Evolutionary conservation across 768 basidiomycete genomes (phyloP), one percentile per base, ranked within the genome.

Genomic region (Scleroderma bovista): DNA sequence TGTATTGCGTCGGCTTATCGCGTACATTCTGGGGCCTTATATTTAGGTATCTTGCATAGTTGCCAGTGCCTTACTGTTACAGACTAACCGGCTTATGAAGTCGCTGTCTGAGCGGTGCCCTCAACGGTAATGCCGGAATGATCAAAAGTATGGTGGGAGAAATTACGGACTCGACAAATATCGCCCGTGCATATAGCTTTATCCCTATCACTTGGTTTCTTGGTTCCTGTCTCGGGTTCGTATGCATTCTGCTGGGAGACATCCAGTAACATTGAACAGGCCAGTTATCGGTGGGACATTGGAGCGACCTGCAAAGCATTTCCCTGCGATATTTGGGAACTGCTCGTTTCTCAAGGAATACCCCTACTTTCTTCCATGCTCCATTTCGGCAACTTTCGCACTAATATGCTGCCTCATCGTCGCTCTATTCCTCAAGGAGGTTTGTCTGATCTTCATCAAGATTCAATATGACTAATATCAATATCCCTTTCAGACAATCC

Each of bases 281-380:
- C 87, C 88, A 15, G n/a, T n/a, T 20, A 68, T 88, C 19, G 88
- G 88, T 39, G 88, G 88, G 3, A 62, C 72, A 13, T 63, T 90
- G 22, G 78, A 86, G 9, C 76, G 72, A 29, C 88, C 88, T 3
- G 73, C 75, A 41, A 83, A 87, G 39, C 79, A 75, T 3, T 88
- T 86, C 59, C 84, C 86, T 1, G 56, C 60, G 9, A 42, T 76
- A 3, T 90, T 90, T 49, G 84, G 84, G 47, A 50, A 68, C 19
- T 73, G 69, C 24, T 57, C 58, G 3, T 86, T 90, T 57, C 78
- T 86, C 75, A 75, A 72, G 56, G 64, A 70, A 26, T 86, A 84
- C 62, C 87, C 88, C 1, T 90, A 90, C 65, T 85, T 88, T 63
- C 71, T 88, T 42, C 77, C 86, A 3, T 88, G 84, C 51, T 75